Conservation (phyloP, 805 yeast species). For the Hemisphaericaspora nanyangensis region DNA sequence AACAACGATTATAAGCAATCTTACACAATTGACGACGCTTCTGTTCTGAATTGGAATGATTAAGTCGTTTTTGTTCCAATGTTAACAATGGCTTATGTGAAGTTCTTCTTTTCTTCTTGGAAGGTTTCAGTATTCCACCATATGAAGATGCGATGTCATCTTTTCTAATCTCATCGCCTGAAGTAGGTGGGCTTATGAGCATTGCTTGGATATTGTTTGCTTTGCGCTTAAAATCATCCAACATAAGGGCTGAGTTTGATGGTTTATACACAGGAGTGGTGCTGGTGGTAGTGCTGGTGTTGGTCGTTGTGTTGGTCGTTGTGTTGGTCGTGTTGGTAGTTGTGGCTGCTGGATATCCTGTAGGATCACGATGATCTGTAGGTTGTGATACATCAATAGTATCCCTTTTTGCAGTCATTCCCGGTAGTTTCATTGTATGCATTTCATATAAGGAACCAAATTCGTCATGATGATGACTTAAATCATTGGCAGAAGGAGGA, state of each 20-base stretch:
- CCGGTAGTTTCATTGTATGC: constrained; percentile 26
- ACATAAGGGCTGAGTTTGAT: constrained; percentile 4
- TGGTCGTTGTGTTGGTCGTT: constrained; percentile 22
- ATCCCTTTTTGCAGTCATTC: not conserved
- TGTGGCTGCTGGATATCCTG: no score
- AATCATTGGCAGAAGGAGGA: no score
- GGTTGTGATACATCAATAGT: no score
- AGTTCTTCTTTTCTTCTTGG: constrained; percentile 24
- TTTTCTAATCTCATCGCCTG: constrained; percentile 10
- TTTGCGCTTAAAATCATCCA: constrained; percentile 4
- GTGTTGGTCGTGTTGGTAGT: no score
- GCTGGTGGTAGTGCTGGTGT: constrained; percentile 27
- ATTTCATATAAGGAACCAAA: constrained; percentile 19
- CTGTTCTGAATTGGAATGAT: constrained; percentile 42
- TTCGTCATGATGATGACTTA: constrained; percentile 2
- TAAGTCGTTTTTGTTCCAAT: constrained; percentile 37
- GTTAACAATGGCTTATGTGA: constrained; percentile 34
- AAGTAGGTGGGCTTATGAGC: constrained; percentile 7
- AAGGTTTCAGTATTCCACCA: constrained; percentile 5
- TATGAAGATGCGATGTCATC: constrained; percentile 8
- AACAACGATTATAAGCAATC: constrained; percentile 42
- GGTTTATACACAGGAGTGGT: not conserved
- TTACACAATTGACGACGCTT: constrained; percentile 42
- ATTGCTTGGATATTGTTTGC: constrained; percentile 1
- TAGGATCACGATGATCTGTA: no score